A percentile compares a stretch with the other conserved stretches of the same genome.
Conservation (phyloP, 108 stramenopile species). For the Ochromonas danica region DNA sequence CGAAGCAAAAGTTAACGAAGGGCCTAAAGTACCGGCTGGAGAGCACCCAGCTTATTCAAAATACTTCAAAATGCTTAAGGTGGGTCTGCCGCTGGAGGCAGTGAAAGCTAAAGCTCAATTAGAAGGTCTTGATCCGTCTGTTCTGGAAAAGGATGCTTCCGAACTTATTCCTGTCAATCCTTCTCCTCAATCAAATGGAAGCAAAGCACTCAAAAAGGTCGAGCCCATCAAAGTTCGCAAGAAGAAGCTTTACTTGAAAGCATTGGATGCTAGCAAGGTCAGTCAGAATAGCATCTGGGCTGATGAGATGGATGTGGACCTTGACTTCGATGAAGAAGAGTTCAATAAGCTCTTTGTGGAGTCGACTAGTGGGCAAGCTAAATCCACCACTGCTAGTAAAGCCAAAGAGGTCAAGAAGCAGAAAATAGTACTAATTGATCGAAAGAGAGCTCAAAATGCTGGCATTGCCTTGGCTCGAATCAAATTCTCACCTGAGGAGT, state of each 20-base stretch:
- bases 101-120: slow-evolving; percentile 82
- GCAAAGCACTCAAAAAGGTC: neutral
- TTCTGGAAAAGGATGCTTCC: slow-evolving; percentile 74
- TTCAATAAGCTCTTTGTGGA: slow-evolving; percentile 82
- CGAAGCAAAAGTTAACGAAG: slow-evolving; percentile 2
- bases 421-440: slow-evolving; percentile 75
- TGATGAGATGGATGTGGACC: slow-evolving; percentile 62
- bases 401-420: slow-evolving; percentile 51
- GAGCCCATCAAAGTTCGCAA: slow-evolving; percentile 56
- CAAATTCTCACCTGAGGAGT: slow-evolving; percentile 42
- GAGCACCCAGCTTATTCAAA: slow-evolving; percentile 73
- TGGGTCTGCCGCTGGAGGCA: slow-evolving; percentile 76
- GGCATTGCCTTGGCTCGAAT: slow-evolving; percentile 81
- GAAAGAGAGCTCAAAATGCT: slow-evolving; percentile 84
- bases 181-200: neutral
- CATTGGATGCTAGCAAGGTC: slow-evolving; percentile 66
- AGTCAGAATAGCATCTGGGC: slow-evolving; percentile 77
- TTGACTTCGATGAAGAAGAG: slow-evolving; percentile 68
- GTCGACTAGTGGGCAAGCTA: slow-evolving; percentile 65
- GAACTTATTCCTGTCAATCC: slow-evolving; percentile 7
- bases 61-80: slow-evolving; percentile 87
- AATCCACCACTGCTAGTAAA: slow-evolving; percentile 21
- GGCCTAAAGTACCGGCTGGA: slow-evolving; percentile 63
- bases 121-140: slow-evolving; percentile 68
- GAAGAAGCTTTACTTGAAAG: slow-evolving; percentile 82